A percentile compares a stretch with the other conserved stretches of the same genome.
Evolutionary conservation across 2,329 filamentous ascomycete species (phyloP).

Genomic region (Pseudodiploospora longispora): DNA sequence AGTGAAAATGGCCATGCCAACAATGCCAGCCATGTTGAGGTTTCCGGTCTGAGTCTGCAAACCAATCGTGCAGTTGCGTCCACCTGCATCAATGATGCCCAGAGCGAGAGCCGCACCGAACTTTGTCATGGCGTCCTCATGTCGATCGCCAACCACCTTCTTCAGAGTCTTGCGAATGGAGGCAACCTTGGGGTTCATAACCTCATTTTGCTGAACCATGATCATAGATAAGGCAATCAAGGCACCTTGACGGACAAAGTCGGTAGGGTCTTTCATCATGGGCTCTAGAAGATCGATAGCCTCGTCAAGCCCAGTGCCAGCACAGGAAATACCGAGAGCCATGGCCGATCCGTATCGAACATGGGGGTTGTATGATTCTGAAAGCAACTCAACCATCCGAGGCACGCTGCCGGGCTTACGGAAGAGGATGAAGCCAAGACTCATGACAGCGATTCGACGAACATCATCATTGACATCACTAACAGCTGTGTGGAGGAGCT

Average conservation of each 20-base stretch:
- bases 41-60: constrained; percentile 97
- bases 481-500: constrained; percentile 89
- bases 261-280: constrained; percentile 98
- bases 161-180: constrained; percentile 86
- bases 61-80: constrained; percentile 96
- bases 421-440: constrained; percentile 96
- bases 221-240: constrained; percentile 95
- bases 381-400: constrained; percentile 95
- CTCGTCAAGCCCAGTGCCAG: constrained; percentile 90
- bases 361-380: constrained; percentile 98
- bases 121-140: constrained; percentile 99
- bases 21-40: constrained; percentile 96
- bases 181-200: constrained; percentile 94
- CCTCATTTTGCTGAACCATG: constrained; percentile 97
- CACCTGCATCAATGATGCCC: constrained; percentile 95
- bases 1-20: constrained; percentile 95
- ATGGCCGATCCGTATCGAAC: constrained; percentile 97
- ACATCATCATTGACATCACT: constrained; percentile 98
- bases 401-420: constrained; percentile 94
- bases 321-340: constrained; percentile 96
- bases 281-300: constrained; percentile 94
- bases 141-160: constrained; percentile 88
- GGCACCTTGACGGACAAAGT: constrained; percentile 95
- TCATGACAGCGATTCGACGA: constrained; percentile 92
- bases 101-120: constrained; percentile 91